phyloP scores from a whole-genome alignment of 2,329 filamentous ascomycete genomes.

The Beauveria sp. region DNA sequence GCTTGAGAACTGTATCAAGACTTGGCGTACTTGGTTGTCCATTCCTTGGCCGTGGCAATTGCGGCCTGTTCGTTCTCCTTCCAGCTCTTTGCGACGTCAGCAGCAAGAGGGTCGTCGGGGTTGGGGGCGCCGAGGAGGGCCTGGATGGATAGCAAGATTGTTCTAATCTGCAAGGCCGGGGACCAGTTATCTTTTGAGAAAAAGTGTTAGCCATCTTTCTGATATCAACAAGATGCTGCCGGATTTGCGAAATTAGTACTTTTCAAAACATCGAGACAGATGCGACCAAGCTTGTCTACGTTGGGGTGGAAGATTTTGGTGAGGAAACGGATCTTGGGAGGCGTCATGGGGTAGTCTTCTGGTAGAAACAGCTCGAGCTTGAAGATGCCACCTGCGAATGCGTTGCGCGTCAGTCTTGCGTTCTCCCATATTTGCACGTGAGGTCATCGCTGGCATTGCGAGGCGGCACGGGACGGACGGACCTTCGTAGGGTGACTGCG shows the following conservation, averaged over 20 bases:
- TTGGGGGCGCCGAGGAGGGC: constrained; percentile 93
- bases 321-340: constrained; percentile 94
- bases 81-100: constrained; percentile 96
- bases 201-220: not conserved
- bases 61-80: constrained; percentile 92
- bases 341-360: constrained; percentile 98
- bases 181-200: constrained; percentile 82
- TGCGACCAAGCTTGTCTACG: constrained; percentile 93
- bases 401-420: not conserved
- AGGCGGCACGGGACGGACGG: constrained; percentile 23
- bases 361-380: constrained; percentile 96
- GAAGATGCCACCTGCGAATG: constrained; percentile 66
- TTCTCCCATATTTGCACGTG: not conserved
- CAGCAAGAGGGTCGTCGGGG: constrained; percentile 95
- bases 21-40: constrained; percentile 78
- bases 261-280: constrained; percentile 95
- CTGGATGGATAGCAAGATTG: constrained; percentile 97
- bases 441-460: not conserved
- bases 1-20: constrained; percentile 23
- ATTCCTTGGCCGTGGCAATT: constrained; percentile 85
- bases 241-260: constrained; percentile 47
- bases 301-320: constrained; percentile 99
- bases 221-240: not conserved
- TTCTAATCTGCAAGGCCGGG: constrained; percentile 92
- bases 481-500: constrained; percentile 94